Percentiles rank a stretch among this genome's conserved stretches.
Evolutionary conservation across 2,329 filamentous ascomycete species (phyloP).

Genomic region (Penicillium sclerotiorum): DNA sequence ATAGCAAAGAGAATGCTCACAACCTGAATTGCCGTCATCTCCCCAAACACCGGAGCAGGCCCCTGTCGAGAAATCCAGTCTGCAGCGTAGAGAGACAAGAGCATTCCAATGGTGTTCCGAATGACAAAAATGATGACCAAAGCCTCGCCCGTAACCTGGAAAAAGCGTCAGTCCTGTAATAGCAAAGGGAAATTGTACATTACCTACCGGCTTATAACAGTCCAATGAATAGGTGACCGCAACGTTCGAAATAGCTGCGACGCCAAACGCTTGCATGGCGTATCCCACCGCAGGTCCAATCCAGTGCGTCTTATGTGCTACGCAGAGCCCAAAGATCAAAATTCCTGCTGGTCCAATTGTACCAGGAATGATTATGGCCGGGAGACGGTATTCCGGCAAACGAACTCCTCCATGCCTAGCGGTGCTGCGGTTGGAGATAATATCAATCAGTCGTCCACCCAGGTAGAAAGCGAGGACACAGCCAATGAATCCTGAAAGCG

Average conservation of each 20-base stretch:
- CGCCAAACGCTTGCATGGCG: constrained; percentile 31
- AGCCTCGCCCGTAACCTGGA: constrained; percentile 27
- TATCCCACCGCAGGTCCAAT: constrained; percentile 29
- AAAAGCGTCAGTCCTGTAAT: background rate
- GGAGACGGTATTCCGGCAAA: constrained; percentile 31
- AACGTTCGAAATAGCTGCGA: constrained; percentile 31
- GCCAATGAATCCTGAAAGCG: constrained; percentile 29
- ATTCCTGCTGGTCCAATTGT: constrained; percentile 27
- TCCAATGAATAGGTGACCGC: constrained; percentile 31
- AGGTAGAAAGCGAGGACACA: constrained; percentile 31
- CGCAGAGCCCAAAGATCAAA: constrained; percentile 28
- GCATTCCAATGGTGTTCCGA: constrained; percentile 31
- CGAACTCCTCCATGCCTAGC: constrained; percentile 23
- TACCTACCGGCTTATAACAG: constrained; percentile 27
- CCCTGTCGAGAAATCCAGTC: constrained; percentile 30
- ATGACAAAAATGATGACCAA: constrained; percentile 32
- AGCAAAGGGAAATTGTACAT: background rate
- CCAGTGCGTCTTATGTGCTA: constrained; percentile 27
- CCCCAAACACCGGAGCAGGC: constrained; percentile 25
- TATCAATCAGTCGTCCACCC: constrained; percentile 31
- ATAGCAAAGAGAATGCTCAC: constrained; percentile 24
- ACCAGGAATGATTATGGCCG: constrained; percentile 29
- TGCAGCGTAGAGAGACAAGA: constrained; percentile 27
- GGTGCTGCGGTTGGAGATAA: constrained; percentile 29
- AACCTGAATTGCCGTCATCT: constrained; percentile 30